These are phyloP conservation scores for Scedosporium boydii DNA, from an alignment of 2,329 filamentous ascomycete genomes.

Conservation along the genomic window DNA sequence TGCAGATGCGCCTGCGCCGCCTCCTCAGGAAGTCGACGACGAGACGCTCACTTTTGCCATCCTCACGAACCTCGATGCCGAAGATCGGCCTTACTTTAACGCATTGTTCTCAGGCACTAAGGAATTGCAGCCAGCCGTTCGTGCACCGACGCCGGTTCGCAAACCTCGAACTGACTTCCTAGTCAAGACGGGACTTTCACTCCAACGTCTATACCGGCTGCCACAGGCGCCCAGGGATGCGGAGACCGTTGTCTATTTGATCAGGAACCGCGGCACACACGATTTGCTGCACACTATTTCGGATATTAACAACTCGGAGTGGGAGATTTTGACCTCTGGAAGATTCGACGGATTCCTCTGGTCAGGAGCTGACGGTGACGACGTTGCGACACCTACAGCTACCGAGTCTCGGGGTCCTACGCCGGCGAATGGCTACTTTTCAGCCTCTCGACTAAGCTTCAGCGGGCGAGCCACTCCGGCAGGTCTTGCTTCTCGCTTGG, in stretches of 20 bases:
- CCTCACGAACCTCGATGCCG: constrained; percentile 69
- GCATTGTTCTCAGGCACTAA: constrained; percentile 58
- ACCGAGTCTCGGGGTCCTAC: constrained; percentile 41
- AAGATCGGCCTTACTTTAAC: constrained; percentile 73
- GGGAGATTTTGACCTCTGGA: constrained; percentile 90
- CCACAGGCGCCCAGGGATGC: constrained; percentile 67
- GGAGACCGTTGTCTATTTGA: constrained; percentile 75
- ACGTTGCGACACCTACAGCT: constrained; percentile 33
- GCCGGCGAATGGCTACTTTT: constrained; percentile 39
- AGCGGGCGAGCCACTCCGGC: constrained; percentile 6
- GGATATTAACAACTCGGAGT: constrained; percentile 85
- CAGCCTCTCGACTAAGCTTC: constrained; percentile 24
- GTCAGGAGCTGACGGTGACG: constrained; percentile 71
- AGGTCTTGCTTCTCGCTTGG: constrained; percentile 12
- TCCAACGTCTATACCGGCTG: constrained; percentile 80
- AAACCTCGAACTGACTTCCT: constrained; percentile 64
- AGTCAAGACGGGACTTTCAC: constrained; percentile 62
- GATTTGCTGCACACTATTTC: constrained; percentile 79
- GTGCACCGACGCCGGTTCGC: constrained; percentile 60
- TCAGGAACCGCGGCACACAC: constrained; percentile 74
- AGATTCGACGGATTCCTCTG: constrained; percentile 94
- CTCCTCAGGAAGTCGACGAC: constrained; percentile 84
- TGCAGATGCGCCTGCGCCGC: constrained; percentile 60
- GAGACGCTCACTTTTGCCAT: constrained; percentile 92
- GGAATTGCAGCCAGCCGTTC: constrained; percentile 44